phyloP scores from a whole-genome alignment of 192 early-diverging fungal genomes.

The Coemansia sp. region DNA sequence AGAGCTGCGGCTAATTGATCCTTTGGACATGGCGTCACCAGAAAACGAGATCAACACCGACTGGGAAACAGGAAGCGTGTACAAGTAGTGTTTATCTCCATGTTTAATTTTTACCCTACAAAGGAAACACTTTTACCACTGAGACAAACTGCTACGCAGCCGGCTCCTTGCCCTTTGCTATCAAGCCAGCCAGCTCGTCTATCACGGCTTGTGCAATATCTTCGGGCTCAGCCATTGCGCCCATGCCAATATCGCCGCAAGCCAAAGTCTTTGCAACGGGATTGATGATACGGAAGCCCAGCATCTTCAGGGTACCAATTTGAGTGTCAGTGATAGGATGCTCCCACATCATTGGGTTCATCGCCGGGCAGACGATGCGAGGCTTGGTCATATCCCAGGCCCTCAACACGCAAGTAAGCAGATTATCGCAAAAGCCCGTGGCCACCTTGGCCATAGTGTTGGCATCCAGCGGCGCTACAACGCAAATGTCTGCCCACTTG shows the following conservation, averaged over 20 bases:
- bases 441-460: conserved; percentile 93
- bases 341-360: conserved; percentile 98
- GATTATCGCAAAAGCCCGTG: conserved; percentile 89
- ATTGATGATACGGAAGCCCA: conserved; percentile 69
- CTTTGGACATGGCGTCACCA: conserved; percentile 55
- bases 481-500: conserved; percentile 91
- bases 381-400: conserved; percentile 84
- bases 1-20: conserved; percentile 65
- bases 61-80: conserved; percentile 52
- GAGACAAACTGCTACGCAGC: background rate
- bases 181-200: conserved; percentile 16
- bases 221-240: conserved; percentile 85
- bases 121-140: background rate
- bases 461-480: conserved; percentile 91
- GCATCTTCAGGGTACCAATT: conserved; percentile 57
- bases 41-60: conserved; percentile 54
- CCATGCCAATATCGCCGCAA: conserved; percentile 90
- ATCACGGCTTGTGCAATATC: conserved; percentile 60
- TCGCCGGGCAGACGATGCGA: conserved; percentile 87
- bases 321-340: conserved; percentile 86
- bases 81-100: conserved; percentile 24
- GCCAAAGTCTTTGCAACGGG: conserved; percentile 87
- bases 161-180: conserved; percentile 7
- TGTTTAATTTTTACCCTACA: background rate
- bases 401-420: conserved; percentile 86